These are phyloP conservation scores for Hemisphaericaspora subhashii DNA, from an alignment of 1,139 yeast genomes.

Conservation along the genomic window DNA sequence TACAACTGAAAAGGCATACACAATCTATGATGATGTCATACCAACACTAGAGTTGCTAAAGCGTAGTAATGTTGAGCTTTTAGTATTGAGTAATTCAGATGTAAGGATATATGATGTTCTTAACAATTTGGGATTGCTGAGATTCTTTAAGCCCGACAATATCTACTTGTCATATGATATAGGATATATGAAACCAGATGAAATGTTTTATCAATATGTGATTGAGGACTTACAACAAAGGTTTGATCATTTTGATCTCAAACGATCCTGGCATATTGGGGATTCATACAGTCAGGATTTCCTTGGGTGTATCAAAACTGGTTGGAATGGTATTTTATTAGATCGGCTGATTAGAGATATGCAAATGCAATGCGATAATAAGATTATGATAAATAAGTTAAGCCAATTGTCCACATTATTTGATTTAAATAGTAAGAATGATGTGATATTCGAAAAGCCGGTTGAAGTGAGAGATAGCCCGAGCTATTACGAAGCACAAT, in stretches of 20 bases:
- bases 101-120: conserved; percentile 45
- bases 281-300: conserved; percentile 58
- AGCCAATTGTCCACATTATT: conserved; percentile 1
- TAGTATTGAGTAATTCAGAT: conserved; percentile 64
- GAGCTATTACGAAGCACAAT: no score
- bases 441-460: neutral
- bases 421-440: neutral
- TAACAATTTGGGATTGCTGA: conserved; percentile 41
- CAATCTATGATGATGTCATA: conserved; percentile 52
- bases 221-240: conserved; percentile 15
- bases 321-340: conserved; percentile 60
- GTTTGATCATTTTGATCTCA: conserved; percentile 17
- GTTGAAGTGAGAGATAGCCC: no score
- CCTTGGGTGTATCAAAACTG: conserved; percentile 51
- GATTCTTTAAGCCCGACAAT: conserved; percentile 36
- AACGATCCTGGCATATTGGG: conserved; percentile 64
- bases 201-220: conserved; percentile 45
- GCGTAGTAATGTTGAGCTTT: conserved; percentile 33
- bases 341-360: conserved; percentile 33
- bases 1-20: conserved; percentile 51
- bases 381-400: conserved; percentile 1
- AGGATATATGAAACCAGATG: conserved; percentile 53
- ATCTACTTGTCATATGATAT: conserved; percentile 57
- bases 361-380: conserved; percentile 1
- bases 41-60: conserved; percentile 42